Evolutionary conservation across 805 yeast genomes (phyloP).

Genomic region (Candida insectorum): DNA sequence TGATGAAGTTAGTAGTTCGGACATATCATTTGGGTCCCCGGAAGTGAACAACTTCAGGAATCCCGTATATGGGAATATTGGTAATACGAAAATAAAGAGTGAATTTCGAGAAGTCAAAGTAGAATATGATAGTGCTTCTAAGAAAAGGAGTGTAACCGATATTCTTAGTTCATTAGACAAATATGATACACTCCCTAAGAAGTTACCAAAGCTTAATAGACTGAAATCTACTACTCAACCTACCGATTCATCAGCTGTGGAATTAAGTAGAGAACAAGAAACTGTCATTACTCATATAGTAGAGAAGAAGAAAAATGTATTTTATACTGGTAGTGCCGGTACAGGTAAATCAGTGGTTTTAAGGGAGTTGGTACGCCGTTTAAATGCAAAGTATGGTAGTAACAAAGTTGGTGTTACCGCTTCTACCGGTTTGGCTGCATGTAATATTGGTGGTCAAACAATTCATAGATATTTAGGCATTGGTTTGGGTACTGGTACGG

Average conservation of each 20-base stretch:
- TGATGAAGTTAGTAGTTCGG: constrained; percentile 27
- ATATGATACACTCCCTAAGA: too few relatives aligned
- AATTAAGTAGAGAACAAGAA: constrained; percentile 41
- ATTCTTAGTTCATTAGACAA: too few relatives aligned
- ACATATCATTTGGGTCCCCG: constrained; percentile 35
- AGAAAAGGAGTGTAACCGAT: too few relatives aligned
- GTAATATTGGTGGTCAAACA: constrained; percentile 88
- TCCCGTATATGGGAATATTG: too few relatives aligned
- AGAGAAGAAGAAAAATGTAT: constrained; percentile 49
- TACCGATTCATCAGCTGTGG: constrained; percentile 1
- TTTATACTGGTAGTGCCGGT: constrained; percentile 85
- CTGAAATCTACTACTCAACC: too few relatives aligned
- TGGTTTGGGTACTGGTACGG: constrained; percentile 67
- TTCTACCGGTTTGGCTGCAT: constrained; percentile 94
- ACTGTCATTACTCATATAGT: constrained; percentile 51
- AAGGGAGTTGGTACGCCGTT: constrained; percentile 55
- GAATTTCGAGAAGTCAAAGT: too few relatives aligned
- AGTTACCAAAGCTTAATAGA: too few relatives aligned
- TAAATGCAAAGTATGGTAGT: constrained; percentile 41
- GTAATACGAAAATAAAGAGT: too few relatives aligned
- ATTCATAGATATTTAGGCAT: constrained; percentile 83
- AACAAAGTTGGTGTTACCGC: constrained; percentile 82
- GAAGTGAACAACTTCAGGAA: constrained; percentile 36
- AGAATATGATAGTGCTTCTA: too few relatives aligned
- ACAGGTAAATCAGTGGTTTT: constrained; percentile 79